Base-by-base conservation (phyloP, 306 rosid genomes). In the Rubus idaeus region DNA sequence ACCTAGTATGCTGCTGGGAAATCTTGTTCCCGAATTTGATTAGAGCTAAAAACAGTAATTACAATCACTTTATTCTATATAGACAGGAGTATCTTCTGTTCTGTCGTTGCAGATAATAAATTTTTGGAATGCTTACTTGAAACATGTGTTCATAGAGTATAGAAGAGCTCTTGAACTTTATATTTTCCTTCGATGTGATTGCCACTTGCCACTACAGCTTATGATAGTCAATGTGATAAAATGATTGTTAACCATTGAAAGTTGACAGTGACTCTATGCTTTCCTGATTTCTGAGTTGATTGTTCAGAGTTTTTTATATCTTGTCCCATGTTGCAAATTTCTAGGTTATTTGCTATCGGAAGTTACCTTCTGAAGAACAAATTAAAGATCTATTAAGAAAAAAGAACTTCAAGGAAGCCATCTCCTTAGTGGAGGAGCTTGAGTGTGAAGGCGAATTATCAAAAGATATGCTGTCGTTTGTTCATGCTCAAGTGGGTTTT, bases 401-500 rank as follows among this genome's bases (percentile, higher is more conserved):
- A 86, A 92, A 95, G 76, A 90, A 88, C 75, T 90, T 90, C 76
- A 90, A 88, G 85, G 98, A 85, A 82, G 97, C 96, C 71, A 86
- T 95, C 80, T 83, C 89, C 83, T 84, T 95, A 82, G 97, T 86
- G 57, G 97, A 95, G 88, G 98, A 95, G 76, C 96, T 95, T 71
- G 96, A 92, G 83, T 58, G 76, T 75, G 98, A 88, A 85, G 98
- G 97, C 68, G 93, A 92, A 89, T 83, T 95, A 75, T 86, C 96
- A 73, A 87, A 86, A 84, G 97, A 95, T 69, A 86, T 92, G 90
- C 91, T 92, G 58, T 92, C 96, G 40, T 92, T 92, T 83, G 96
- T 95, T 84, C 97, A 90, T 84, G 97, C 97, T 84, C 98, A 95
- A 86, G 94, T 90, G 80, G 98, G 98, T 47, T 95, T 95, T 81